Evolutionary conservation across 2,329 filamentous ascomycete genomes (phyloP).

Genomic region (Colletotrichum nymphaeae): DNA sequence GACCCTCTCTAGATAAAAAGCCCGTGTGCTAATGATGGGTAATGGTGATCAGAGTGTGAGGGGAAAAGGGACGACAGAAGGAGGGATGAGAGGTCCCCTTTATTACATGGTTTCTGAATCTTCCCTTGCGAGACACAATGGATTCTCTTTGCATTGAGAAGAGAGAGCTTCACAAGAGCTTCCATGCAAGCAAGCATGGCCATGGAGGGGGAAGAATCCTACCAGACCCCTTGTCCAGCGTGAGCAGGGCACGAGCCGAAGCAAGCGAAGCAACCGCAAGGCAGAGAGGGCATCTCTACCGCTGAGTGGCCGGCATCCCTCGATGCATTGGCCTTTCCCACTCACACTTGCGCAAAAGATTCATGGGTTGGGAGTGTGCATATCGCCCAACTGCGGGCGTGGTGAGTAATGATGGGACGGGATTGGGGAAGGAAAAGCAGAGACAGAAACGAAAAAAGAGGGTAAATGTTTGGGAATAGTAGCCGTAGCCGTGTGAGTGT

Average conservation of each 20-base stretch:
- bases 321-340: background rate
- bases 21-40: background rate
- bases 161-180: slow-evolving; percentile 2
- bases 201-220: background rate
- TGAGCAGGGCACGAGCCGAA: background rate
- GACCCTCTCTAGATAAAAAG: background rate
- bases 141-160: background rate
- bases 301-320: background rate
- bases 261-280: background rate
- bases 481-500: background rate
- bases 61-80: background rate
- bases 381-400: slow-evolving; percentile 8
- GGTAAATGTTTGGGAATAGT: slow-evolving; percentile 3
- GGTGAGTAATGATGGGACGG: background rate
- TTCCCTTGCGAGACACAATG: background rate
- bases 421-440: background rate
- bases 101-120: slow-evolving; percentile 8
- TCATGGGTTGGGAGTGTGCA: slow-evolving; percentile 19
- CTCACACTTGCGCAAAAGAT: background rate
- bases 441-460: slow-evolving; percentile 1
- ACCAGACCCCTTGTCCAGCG: background rate
- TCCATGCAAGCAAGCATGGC: background rate
- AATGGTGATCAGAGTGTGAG: background rate
- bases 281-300: slow-evolving; percentile 5
- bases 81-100: slow-evolving; percentile 14